Percentiles rank a stretch among this genome's conserved stretches.
These are phyloP conservation scores for Huntiella decipiens DNA, from an alignment of 2,329 filamentous ascomycete genomes.

Conservation along the genomic window DNA sequence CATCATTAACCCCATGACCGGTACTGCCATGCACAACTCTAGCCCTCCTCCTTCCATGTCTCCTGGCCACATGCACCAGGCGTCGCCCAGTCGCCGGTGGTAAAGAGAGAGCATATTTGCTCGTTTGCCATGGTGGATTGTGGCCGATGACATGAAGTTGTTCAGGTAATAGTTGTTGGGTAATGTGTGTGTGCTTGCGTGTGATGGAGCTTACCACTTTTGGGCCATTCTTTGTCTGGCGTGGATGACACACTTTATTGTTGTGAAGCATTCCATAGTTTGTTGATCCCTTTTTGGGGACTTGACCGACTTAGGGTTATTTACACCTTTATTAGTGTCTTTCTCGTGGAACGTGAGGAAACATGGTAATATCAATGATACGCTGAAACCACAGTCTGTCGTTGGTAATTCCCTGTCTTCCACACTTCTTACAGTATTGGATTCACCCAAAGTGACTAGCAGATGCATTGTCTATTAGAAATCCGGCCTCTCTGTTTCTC, in stretches of 20 bases:
- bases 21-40: slow-evolving; percentile 50
- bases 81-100: slow-evolving; percentile 31
- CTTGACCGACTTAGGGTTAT: not conserved
- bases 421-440: not conserved
- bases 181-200: not conserved
- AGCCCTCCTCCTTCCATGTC: slow-evolving; percentile 65
- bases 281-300: not conserved
- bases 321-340: not conserved
- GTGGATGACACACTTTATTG: too few relatives aligned
- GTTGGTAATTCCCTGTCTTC: not conserved
- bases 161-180: not conserved
- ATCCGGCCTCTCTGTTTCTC: not conserved
- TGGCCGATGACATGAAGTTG: not conserved
- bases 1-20: slow-evolving; percentile 89
- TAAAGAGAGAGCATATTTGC: slow-evolving; percentile 19
- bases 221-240: not conserved
- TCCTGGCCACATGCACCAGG: slow-evolving; percentile 36
- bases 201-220: not conserved
- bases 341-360: not conserved
- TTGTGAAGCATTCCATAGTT: too few relatives aligned
- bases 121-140: not conserved
- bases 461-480: not conserved
- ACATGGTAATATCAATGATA: not conserved
- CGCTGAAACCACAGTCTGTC: not conserved
- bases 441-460: not conserved